Evolutionary conservation across 257 asterid species (phyloP), one percentile per base, ranked within the genome.

Genomic region (Scutellaria galericulata): DNA sequence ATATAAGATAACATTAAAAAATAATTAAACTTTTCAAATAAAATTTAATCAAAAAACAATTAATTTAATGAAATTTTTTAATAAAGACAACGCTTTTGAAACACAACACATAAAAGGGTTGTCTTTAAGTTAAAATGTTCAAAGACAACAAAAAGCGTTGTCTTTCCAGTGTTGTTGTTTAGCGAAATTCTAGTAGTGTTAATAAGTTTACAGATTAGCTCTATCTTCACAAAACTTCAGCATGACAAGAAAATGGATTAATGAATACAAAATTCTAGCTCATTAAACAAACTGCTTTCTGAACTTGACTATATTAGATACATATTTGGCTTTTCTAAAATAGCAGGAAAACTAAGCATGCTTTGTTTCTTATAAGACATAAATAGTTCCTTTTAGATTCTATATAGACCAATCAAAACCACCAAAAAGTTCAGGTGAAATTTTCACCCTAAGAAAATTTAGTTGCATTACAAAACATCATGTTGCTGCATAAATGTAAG

Each of bases 381-480:
- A 35, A 61, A 35, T 56, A 78, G 22, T 72, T 41, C n/a, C 18
- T 20, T 14, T 61, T 24, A 71, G 54, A 77, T 39, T 39, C 54
- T 39, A 5, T 7, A 55, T 3, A 60, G 65, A 58, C 37, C 47
- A 14, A 35, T 14, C 7, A 39, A 39, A n/a, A 47, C 42, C 37
- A 45, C 56, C 73, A 31, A 48, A 37, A 15, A 63, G 9, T 7
- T 39, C 11, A 11, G 47, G 50, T 2, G 42, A 65, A 20, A 14
- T 39, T 24, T 66, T 9, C 44, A 10, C 42, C 27, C 18, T 18
- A 9, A 54, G 37, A 9, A 54, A 22, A 46, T 39, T 27, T 31
- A 37, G 67, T 44, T 58, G 71, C 45, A 76, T 61, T 31, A 65
- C 12, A 65, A 52, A 51, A 52, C 50, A 61, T 35, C 24, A 79